A percentile compares a stretch with the other conserved stretches of the same genome.
Conservation (phyloP, 768 basidiomycete species). For the Rickenella mellea region DNA sequence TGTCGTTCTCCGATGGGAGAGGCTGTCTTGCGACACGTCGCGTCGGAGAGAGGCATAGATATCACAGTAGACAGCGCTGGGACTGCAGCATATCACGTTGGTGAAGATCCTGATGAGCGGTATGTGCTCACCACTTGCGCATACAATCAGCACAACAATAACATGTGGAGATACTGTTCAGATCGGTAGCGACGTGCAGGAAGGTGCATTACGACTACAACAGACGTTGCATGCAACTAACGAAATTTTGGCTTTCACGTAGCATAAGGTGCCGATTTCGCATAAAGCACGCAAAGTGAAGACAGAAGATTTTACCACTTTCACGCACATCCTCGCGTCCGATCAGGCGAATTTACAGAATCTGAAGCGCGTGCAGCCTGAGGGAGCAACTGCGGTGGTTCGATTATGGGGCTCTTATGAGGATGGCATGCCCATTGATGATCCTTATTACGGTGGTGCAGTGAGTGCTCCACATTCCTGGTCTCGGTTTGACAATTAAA, state of each 20-base stretch:
- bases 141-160: slow-evolving; percentile 1
- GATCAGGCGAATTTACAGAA: slow-evolving; percentile 68
- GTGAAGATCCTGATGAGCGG: slow-evolving; percentile 80
- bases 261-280: slow-evolving; percentile 68
- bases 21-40: slow-evolving; percentile 68
- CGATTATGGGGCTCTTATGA: slow-evolving; percentile 76
- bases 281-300: slow-evolving; percentile 61
- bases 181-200: slow-evolving; percentile 61
- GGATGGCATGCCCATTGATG: slow-evolving; percentile 61
- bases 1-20: slow-evolving; percentile 92
- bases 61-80: slow-evolving; percentile 77
- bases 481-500: not conserved
- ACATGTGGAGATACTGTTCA: slow-evolving; percentile 15
- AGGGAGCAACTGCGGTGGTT: slow-evolving; percentile 46
- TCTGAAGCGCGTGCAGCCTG: slow-evolving; percentile 40
- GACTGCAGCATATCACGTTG: slow-evolving; percentile 76
- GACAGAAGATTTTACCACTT: slow-evolving; percentile 57
- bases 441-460: slow-evolving; percentile 76
- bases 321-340: slow-evolving; percentile 81
- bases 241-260: slow-evolving; percentile 4
- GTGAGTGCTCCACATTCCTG: slow-evolving; percentile 26
- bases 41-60: slow-evolving; percentile 53
- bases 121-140: slow-evolving; percentile 16
- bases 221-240: not conserved
- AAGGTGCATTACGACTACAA: slow-evolving; percentile 35